Evolutionary conservation across 78 protist genomes (phyloP), one percentile per base, ranked within the genome.

Genomic region (Capsaspora owczarzaki): DNA sequence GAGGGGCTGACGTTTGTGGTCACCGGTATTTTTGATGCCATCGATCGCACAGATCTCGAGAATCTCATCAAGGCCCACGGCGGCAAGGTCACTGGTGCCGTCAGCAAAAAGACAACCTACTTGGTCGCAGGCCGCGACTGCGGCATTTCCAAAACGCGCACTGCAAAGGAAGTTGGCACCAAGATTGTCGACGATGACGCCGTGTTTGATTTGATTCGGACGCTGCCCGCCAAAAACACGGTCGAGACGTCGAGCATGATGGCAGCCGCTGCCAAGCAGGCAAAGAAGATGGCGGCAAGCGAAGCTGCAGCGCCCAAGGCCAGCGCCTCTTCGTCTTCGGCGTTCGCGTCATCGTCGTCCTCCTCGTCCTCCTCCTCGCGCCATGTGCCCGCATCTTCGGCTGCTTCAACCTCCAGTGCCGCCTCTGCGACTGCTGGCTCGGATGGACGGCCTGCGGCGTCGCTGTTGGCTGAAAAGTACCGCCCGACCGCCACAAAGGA

Each of bases 101-200:
- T 88, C 22, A 56, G 85, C 31, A 42, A 33, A 51, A 66, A 74
- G 40, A 42, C 78, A 0, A 5, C 23, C 61, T 86, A 78, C 81
- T 20, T 86, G 37, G 76, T 90, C 27, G 69, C 33, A 0, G 93
- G 93, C 2, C 23, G 25, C 5, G 93, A 84, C 1, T 81, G 87
- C 0, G 93, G 91, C 27, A 84, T 68, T n/a, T 29, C 80, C 61
- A 90, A 90, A 53, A 1, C 71, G 27, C 4, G 0, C 14, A 85
- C 78, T 61, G 89, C 89, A 29, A 8, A 20, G n/a, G 27, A 31
- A 46, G 61, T 51, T 20, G 61, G 51, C 23, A 12, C 42, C 29
- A 85, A 53, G 46, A 25, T 47, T 40, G 35, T 87, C 56, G 74
- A 66, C 31, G 95, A 92, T 40, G 95, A 87, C 49, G 92, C n/a